phyloP scores from a whole-genome alignment of 495 filamentous ascomycete species.

The Penicillium arizonense region DNA sequence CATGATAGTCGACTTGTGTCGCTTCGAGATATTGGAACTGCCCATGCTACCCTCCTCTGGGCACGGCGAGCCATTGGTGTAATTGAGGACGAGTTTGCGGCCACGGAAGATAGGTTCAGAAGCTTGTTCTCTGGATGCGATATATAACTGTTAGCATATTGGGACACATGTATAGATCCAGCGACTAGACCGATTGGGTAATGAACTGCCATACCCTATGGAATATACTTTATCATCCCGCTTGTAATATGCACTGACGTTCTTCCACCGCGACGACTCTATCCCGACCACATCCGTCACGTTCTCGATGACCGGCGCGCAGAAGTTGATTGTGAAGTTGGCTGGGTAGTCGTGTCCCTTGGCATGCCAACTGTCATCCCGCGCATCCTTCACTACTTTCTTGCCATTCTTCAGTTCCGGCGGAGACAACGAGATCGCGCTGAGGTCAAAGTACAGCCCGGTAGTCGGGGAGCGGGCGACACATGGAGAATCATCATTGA shows the following conservation, averaged over 20 bases:
- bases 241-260: conserved; percentile 90
- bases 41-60: conserved; percentile 24
- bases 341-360: conserved; percentile 80
- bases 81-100: conserved; percentile 88
- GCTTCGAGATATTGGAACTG: conserved; percentile 34
- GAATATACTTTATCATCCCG: conserved; percentile 72
- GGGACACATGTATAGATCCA: neutral
- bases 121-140: conserved; percentile 54
- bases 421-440: conserved; percentile 62
- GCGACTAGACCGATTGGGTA: neutral
- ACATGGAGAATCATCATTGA: conserved; percentile 55
- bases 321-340: conserved; percentile 97
- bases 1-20: conserved; percentile 83
- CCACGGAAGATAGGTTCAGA: conserved; percentile 78
- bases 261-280: conserved; percentile 61
- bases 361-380: conserved; percentile 75
- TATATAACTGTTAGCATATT: conserved; percentile 5
- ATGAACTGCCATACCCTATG: conserved; percentile 63
- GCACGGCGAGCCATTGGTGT: conserved; percentile 86
- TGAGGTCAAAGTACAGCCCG: conserved; percentile 88
- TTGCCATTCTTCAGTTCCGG: conserved; percentile 51
- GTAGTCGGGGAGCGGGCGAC: conserved; percentile 71
- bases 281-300: conserved; percentile 71
- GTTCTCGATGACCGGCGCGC: conserved; percentile 77
- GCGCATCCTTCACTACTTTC: conserved; percentile 57